Evolutionary conservation across 805 yeast genomes (phyloP).

Genomic region (Barnettozyma botsteinii): DNA sequence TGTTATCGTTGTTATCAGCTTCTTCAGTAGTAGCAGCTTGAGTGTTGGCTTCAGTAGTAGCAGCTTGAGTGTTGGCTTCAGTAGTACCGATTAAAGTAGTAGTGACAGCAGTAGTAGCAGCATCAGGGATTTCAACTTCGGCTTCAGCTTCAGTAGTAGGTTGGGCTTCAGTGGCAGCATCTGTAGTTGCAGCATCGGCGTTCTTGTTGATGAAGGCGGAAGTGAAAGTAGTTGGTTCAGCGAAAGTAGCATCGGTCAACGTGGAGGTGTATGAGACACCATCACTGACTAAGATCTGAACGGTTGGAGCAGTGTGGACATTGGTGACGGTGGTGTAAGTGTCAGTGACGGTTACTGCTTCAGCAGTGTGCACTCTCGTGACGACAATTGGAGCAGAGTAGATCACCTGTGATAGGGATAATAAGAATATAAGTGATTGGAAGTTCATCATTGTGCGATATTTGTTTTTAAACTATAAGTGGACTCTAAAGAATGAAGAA

Average conservation of each 20-base stretch:
- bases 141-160: slow-evolving; percentile 14
- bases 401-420: slow-evolving; percentile 24
- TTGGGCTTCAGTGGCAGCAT: slow-evolving; percentile 15
- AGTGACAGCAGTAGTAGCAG: slow-evolving; percentile 11
- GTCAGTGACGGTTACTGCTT: slow-evolving; percentile 41
- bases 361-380: slow-evolving; percentile 53
- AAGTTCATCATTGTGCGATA: slow-evolving; percentile 3
- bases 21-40: slow-evolving; percentile 11
- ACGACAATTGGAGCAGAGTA: slow-evolving; percentile 35
- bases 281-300: slow-evolving; percentile 32
- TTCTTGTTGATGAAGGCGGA: no score
- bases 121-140: slow-evolving; percentile 3
- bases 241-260: slow-evolving; percentile 31
- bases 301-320: slow-evolving; percentile 36
- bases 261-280: slow-evolving; percentile 35
- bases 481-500: slow-evolving; percentile 9
- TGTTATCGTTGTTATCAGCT: background rate
- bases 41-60: slow-evolving; percentile 13
- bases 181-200: slow-evolving; percentile 3
- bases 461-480: background rate
- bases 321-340: slow-evolving; percentile 36
- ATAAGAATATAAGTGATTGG: slow-evolving; percentile 6
- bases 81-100: slow-evolving; percentile 2
- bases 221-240: slow-evolving; percentile 28
- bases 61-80: slow-evolving; percentile 3